Evolutionary conservation across 2,329 filamentous ascomycete genomes (phyloP).

Genomic region (Curvularia spicifera): DNA sequence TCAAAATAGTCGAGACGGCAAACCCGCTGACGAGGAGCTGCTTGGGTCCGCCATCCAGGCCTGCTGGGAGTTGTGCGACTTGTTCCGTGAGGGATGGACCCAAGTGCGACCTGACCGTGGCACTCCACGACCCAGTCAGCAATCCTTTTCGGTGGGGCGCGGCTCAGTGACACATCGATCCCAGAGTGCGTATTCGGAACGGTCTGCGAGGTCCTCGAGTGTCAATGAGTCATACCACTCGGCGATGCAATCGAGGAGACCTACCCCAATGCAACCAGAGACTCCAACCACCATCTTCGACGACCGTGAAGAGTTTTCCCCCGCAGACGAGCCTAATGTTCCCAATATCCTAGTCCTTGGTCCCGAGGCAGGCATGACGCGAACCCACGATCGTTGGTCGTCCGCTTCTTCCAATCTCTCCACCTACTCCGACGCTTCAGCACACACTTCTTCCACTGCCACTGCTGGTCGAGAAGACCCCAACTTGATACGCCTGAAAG

Average conservation of each 20-base stretch:
- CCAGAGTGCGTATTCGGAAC: constrained; percentile 43
- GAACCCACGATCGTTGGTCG: constrained; percentile 75
- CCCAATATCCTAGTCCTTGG: constrained; percentile 90
- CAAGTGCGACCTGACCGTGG: constrained; percentile 84
- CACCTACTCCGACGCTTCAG: constrained; percentile 73
- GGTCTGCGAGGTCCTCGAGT: constrained; percentile 51
- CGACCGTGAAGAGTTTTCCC: constrained; percentile 77
- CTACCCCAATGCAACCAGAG: constrained; percentile 65
- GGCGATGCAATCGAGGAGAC: constrained; percentile 49
- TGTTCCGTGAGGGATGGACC: constrained; percentile 91
- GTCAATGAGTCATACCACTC: constrained; percentile 56
- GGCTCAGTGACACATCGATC: constrained; percentile 43
- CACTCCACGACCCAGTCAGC: constrained; percentile 81
- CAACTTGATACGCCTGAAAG: constrained; percentile 78
- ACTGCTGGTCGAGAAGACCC: constrained; percentile 73
- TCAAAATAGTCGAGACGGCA: constrained; percentile 78
- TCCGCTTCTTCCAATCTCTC: constrained; percentile 77
- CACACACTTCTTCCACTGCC: constrained; percentile 72
- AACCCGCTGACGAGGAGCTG: constrained; percentile 78
- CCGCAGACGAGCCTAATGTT: constrained; percentile 72
- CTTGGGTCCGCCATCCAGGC: constrained; percentile 87
- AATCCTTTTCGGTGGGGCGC: constrained; percentile 62
- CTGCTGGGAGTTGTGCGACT: constrained; percentile 92
- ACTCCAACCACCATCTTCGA: constrained; percentile 96
- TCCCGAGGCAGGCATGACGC: constrained; percentile 62